phyloP scores from a whole-genome alignment of 1,139 yeast species.

The Blastobotrys indianensis region DNA sequence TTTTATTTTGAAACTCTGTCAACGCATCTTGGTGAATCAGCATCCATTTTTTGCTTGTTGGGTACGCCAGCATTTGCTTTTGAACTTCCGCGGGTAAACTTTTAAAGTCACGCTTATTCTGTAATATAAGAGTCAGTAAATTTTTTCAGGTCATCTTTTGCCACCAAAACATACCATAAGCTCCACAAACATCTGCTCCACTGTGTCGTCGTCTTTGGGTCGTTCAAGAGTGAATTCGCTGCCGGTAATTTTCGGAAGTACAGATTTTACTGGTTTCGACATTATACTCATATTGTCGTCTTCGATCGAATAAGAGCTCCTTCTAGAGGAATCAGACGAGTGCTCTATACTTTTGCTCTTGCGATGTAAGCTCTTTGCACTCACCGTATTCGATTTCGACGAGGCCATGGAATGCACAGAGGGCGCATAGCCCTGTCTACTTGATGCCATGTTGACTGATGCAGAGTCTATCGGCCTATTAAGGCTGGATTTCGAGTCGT shows the following conservation, averaged over 20 bases:
- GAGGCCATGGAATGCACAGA: slow-evolving; percentile 7
- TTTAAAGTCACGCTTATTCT: slow-evolving; percentile 79
- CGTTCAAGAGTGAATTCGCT: slow-evolving; percentile 27
- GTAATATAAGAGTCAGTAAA: background rate
- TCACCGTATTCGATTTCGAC: slow-evolving; percentile 5
- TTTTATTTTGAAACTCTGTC: slow-evolving; percentile 64
- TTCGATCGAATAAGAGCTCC: slow-evolving; percentile 15
- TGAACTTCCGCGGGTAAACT: slow-evolving; percentile 74
- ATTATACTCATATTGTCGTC: slow-evolving; percentile 18
- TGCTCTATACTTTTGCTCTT: slow-evolving; percentile 13
- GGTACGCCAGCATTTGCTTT: slow-evolving; percentile 69
- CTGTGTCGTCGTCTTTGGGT: slow-evolving; percentile 30
- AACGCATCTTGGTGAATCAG: slow-evolving; percentile 81
- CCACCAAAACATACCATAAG: slow-evolving; percentile 26
- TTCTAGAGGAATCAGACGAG: slow-evolving; percentile 12
- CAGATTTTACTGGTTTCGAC: slow-evolving; percentile 18
- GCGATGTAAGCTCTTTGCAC: slow-evolving; percentile 9
- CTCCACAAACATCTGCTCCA: slow-evolving; percentile 35
- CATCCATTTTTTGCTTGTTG: slow-evolving; percentile 84
- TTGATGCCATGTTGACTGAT: background rate
- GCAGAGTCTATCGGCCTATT: background rate
- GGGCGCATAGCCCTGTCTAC: background rate
- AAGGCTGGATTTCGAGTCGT: background rate
- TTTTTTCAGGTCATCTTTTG: background rate
- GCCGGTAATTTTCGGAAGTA: slow-evolving; percentile 15